These are phyloP conservation scores for Starmerella stigmatis DNA, from an alignment of 805 yeast genomes.

Conservation along the genomic window DNA sequence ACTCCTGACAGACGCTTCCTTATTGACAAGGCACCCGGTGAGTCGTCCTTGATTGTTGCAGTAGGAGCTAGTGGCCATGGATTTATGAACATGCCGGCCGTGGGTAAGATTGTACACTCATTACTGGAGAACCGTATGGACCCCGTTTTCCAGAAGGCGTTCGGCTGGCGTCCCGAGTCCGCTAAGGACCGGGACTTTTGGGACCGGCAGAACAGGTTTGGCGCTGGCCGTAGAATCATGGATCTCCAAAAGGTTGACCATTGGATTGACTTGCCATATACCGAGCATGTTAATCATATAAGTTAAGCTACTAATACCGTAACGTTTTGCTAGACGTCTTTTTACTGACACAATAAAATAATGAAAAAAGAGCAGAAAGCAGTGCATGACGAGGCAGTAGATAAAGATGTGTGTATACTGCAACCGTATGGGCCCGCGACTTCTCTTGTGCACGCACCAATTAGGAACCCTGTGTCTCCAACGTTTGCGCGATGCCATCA, in stretches of 20 bases:
- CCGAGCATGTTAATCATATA: not conserved
- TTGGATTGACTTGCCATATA: conserved; percentile 1
- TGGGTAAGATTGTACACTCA: not conserved
- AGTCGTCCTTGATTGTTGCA: not conserved
- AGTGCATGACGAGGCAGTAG: too few species aligned
- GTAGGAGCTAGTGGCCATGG: conserved; percentile 3
- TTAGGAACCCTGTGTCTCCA: conserved; percentile 12
- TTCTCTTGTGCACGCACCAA: not conserved
- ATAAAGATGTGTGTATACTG: too few species aligned
- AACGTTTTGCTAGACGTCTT: too few species aligned
- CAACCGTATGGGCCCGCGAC: too few species aligned
- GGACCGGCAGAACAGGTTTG: conserved; percentile 1
- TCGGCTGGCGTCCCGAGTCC: conserved; percentile 2
- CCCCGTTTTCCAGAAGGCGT: conserved; percentile 4
- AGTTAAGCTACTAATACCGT: not conserved
- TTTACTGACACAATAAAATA: not conserved
- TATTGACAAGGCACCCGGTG: not conserved
- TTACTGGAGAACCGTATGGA: not conserved
- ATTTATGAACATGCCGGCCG: conserved; percentile 4
- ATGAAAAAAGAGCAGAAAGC: not conserved
- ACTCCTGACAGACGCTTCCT: not conserved
- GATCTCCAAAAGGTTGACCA: not conserved
- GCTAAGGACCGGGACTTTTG: conserved; percentile 2
- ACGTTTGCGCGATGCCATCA: conserved; percentile 58
- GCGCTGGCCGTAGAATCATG: not conserved